A percentile compares a stretch with the other conserved stretches of the same genome.
Conservation (phyloP, 2,329 filamentous ascomycete species). For the Aspergillus sp. region DNA sequence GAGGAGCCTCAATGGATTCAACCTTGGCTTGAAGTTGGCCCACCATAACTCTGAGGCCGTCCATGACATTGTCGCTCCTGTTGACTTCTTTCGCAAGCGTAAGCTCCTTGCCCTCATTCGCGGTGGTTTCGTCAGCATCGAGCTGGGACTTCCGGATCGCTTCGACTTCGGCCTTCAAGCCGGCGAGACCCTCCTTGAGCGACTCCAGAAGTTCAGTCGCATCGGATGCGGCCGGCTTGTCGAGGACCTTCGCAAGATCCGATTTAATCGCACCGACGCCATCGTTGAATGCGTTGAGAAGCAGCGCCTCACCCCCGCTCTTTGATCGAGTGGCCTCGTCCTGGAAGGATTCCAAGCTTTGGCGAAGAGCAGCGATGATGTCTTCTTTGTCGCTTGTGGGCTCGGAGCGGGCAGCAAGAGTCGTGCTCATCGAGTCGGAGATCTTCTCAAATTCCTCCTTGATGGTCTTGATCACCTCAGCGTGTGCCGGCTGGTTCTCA, state of each 20-base stretch:
- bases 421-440: conserved; percentile 41
- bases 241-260: conserved; percentile 66
- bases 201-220: conserved; percentile 87
- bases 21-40: conserved; percentile 77
- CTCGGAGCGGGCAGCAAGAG: conserved; percentile 22
- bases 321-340: conserved; percentile 50
- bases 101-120: conserved; percentile 49
- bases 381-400: conserved; percentile 54
- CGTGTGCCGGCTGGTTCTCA: conserved; percentile 28
- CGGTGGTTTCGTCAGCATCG: conserved; percentile 45
- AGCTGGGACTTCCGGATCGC: conserved; percentile 56
- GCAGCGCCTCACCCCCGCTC: conserved; percentile 51
- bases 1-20: conserved; percentile 60
- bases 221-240: conserved; percentile 75
- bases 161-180: conserved; percentile 71
- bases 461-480: conserved; percentile 38
- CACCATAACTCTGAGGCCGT: conserved; percentile 77
- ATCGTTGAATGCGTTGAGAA: conserved; percentile 57
- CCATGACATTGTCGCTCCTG: conserved; percentile 61
- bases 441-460: conserved; percentile 57
- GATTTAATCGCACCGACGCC: conserved; percentile 68
- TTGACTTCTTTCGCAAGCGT: conserved; percentile 50
- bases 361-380: conserved; percentile 50
- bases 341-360: conserved; percentile 36
- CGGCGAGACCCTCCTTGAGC: conserved; percentile 71